These are phyloP conservation scores for Spinacia oleracea DNA, from an alignment of 179 eudicot genomes.

Conservation along the genomic window DNA sequence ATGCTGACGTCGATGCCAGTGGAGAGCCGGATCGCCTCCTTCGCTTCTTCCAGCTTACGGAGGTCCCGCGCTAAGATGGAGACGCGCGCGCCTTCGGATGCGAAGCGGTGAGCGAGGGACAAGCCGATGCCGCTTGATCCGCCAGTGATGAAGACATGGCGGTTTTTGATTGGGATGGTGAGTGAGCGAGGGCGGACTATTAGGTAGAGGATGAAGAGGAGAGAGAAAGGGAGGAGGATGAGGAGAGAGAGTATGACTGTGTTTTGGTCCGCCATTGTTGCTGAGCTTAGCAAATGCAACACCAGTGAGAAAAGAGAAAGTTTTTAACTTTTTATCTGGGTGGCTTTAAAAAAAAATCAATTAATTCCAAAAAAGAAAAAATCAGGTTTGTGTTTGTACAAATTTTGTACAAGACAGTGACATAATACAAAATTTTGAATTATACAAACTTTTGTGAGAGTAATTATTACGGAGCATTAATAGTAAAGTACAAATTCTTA, in stretches of 20 bases:
- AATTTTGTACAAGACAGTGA: too few species aligned
- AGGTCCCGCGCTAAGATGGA: slow-evolving; percentile 68
- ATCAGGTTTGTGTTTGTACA: too few species aligned
- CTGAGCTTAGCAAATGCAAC: too few species aligned
- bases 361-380: too few species aligned
- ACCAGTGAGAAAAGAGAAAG: too few species aligned
- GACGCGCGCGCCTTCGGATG: slow-evolving; percentile 64
- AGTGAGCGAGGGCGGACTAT: slow-evolving; percentile 64
- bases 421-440: too few species aligned
- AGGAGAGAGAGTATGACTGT: slow-evolving; percentile 34
- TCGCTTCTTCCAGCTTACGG: slow-evolving; percentile 54
- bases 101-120: slow-evolving; percentile 68
- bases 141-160: slow-evolving; percentile 94
- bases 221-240: slow-evolving; percentile 45
- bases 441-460: too few species aligned
- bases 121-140: slow-evolving; percentile 98
- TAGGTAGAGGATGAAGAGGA: slow-evolving; percentile 60
- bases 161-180: slow-evolving; percentile 64
- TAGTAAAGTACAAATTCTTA: too few species aligned
- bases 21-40: slow-evolving; percentile 41
- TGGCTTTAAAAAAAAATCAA: too few species aligned
- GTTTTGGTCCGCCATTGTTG: slow-evolving; percentile 22
- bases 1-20: slow-evolving; percentile 63
- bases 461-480: too few species aligned
- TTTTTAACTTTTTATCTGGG: too few species aligned